A percentile compares a stretch with the other conserved stretches of the same genome.
Conservation (phyloP, 768 basidiomycete species). For the Cystofilobasidium ferigula region DNA sequence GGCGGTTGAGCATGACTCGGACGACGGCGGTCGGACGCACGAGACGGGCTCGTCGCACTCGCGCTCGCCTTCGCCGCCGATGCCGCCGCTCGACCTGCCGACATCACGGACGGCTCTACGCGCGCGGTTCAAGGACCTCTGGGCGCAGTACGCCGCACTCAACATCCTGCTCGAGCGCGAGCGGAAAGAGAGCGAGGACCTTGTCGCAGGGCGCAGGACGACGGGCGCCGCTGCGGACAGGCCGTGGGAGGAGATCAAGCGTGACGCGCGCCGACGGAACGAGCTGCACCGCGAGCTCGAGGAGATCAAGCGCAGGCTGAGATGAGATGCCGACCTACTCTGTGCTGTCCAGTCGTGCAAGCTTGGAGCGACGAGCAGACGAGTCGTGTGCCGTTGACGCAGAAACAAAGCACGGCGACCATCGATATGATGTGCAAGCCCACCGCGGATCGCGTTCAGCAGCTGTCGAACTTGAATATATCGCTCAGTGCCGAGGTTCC, state of each 20-base stretch:
- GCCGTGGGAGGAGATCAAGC: slow-evolving; percentile 8
- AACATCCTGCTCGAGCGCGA: slow-evolving; percentile 7
- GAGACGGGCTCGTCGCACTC: neutral
- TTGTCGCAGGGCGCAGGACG: no score
- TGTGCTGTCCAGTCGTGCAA: no score
- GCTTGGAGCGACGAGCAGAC: no score
- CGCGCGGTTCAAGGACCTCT: slow-evolving; percentile 16
- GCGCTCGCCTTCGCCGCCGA: neutral
- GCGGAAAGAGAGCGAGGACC: neutral
- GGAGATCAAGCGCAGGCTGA: no score
- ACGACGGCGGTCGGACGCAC: neutral
- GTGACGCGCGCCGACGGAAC: neutral
- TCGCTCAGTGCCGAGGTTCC: no score
- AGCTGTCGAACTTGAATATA: no score
- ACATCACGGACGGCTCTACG: neutral
- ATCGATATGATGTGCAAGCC: no score
- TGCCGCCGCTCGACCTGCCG: slow-evolving; percentile 9
- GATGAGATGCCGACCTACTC: no score
- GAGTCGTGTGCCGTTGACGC: no score
- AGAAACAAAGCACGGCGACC: no score
- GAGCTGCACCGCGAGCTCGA: neutral
- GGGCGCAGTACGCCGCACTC: slow-evolving; percentile 8
- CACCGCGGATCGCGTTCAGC: no score
- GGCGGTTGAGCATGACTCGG: neutral
- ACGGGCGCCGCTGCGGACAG: neutral